Percentiles rank a stretch among this genome's conserved stretches.
Evolutionary conservation across 371 early-diverging fungal genomes (phyloP).

Genomic region (Rhizomucor pusillus): DNA sequence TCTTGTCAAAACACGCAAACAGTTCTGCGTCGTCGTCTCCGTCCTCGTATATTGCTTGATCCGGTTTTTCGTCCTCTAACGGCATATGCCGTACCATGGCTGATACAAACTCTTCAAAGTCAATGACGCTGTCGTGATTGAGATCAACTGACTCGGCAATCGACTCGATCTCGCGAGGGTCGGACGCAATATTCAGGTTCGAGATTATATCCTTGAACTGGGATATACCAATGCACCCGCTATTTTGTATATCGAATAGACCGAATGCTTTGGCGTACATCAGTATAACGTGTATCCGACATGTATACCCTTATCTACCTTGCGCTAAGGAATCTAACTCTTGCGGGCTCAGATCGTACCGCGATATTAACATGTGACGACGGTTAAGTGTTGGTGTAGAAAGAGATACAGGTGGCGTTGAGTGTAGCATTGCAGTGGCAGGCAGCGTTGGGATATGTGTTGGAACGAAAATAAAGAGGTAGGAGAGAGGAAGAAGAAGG

Average conservation of each 20-base stretch:
- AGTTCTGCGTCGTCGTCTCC: conserved; percentile 63
- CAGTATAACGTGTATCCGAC: no score
- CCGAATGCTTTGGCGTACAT: conserved; percentile 43
- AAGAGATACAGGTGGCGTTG: no score
- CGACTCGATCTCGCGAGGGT: conserved; percentile 54
- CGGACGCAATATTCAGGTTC: conserved; percentile 69
- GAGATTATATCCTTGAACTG: conserved; percentile 68
- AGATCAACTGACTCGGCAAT: conserved; percentile 55
- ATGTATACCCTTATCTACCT: no score
- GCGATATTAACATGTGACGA: no score
- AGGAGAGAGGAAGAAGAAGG: no score
- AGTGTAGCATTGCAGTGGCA: no score
- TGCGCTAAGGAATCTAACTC: no score
- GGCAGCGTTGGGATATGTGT: no score
- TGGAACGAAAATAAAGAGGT: no score
- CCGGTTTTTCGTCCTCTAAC: neutral
- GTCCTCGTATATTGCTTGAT: conserved; percentile 8
- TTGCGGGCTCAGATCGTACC: no score
- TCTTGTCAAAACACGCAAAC: conserved; percentile 70
- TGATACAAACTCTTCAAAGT: conserved; percentile 69
- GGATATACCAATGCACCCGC: conserved; percentile 53
- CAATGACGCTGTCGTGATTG: conserved; percentile 47
- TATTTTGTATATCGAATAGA: conserved; percentile 62
- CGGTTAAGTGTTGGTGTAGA: no score
- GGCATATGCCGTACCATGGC: conserved; percentile 48